A percentile compares a stretch with the other conserved stretches of the same genome.
These are phyloP conservation scores for Entrophospora sp. DNA, from an alignment of 192 early-diverging fungal species.

Conservation along the genomic window DNA sequence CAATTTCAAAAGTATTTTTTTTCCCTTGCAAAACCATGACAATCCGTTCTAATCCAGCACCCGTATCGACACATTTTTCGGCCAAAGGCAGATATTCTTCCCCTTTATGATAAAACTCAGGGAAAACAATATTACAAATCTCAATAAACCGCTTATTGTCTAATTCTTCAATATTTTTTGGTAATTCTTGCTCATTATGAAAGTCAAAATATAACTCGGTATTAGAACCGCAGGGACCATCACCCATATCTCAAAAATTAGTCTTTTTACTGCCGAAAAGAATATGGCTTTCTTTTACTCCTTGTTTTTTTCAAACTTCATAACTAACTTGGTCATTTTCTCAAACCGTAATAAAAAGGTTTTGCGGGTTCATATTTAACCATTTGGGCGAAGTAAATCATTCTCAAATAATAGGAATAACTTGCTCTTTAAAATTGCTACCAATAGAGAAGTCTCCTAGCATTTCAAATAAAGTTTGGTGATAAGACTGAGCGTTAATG, in stretches of 20 bases:
- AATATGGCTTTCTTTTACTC: constrained; percentile 43
- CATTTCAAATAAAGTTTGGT: constrained; percentile 65
- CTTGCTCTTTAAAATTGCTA: constrained; percentile 39
- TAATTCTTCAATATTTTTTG: constrained; percentile 27
- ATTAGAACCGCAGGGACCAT: constrained; percentile 57
- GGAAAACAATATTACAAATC: constrained; percentile 58
- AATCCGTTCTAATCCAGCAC: constrained; percentile 51
- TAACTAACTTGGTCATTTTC: constrained; percentile 44
- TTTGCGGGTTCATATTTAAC: neutral
- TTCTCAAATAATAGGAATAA: constrained; percentile 46
- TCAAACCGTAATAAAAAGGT: constrained; percentile 29
- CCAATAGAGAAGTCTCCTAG: constrained; percentile 59
- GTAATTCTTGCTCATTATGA: constrained; percentile 13
- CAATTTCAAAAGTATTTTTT: constrained; percentile 46
- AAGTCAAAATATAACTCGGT: constrained; percentile 61
- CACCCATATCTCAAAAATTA: constrained; percentile 60
- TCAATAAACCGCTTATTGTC: constrained; percentile 42
- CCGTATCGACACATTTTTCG: constrained; percentile 49
- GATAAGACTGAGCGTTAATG: constrained; percentile 29
- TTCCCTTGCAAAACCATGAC: constrained; percentile 42
- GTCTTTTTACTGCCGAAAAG: constrained; percentile 38
- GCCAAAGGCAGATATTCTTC: constrained; percentile 41
- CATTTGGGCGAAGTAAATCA: constrained; percentile 31
- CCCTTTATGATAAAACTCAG: constrained; percentile 41
- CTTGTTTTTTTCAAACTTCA: constrained; percentile 46